Conservation (phyloP, 2,329 filamentous ascomycete species). For the Penicillium palitans region DNA sequence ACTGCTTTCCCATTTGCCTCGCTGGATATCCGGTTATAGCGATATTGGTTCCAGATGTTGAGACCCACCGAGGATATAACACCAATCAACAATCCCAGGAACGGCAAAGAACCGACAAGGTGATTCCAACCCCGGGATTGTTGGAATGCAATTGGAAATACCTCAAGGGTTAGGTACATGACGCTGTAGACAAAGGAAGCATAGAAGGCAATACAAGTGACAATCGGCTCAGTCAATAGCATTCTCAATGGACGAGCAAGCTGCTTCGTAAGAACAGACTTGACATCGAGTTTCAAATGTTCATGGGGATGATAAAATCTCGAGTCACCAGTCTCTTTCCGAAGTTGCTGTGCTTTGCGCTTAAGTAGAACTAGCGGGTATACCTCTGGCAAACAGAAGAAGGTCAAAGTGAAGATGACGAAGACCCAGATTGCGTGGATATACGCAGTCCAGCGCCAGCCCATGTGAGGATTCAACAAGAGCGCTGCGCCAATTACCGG, state of each 20-base stretch:
- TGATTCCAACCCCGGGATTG: constrained; percentile 42
- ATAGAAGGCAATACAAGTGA: constrained; percentile 48
- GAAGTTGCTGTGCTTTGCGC: constrained; percentile 39
- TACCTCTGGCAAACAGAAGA: constrained; percentile 41
- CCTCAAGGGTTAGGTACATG: constrained; percentile 50
- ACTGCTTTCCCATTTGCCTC: constrained; percentile 34
- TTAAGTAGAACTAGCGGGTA: constrained; percentile 44
- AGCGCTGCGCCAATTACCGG: constrained; percentile 47
- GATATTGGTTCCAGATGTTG: constrained; percentile 46
- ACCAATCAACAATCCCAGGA: constrained; percentile 48
- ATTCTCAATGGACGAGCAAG: constrained; percentile 31
- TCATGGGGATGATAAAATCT: constrained; percentile 50
- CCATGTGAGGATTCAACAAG: constrained; percentile 33
- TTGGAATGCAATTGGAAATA: constrained; percentile 51
- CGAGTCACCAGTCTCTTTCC: constrained; percentile 41
- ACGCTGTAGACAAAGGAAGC: constrained; percentile 50
- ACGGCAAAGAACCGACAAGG: constrained; percentile 45
- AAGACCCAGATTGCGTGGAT: constrained; percentile 46
- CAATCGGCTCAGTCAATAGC: constrained; percentile 51
- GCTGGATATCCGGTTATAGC: constrained; percentile 38
- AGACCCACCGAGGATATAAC: constrained; percentile 43
- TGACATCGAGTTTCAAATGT: constrained; percentile 41
- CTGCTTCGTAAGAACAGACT: constrained; percentile 7
- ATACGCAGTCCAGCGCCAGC: constrained; percentile 52
- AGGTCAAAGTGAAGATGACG: constrained; percentile 27